These are phyloP conservation scores for Malus domestica DNA, from an alignment of 306 rosid species.

Conservation along the genomic window DNA sequence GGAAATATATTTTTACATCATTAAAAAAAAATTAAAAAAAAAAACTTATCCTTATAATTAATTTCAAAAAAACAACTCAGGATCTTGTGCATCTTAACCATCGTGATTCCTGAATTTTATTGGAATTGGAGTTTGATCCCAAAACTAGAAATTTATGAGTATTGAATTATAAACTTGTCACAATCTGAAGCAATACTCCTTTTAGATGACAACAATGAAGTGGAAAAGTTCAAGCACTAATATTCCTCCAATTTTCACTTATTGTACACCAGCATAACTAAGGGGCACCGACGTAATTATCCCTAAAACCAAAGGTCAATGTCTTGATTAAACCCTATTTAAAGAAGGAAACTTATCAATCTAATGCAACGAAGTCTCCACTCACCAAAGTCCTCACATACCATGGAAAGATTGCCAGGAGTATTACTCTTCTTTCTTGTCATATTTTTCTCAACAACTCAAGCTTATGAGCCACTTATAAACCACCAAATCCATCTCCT, in stretches of 20 bases:
- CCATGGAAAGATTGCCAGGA: neutral
- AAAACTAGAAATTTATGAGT: too few species aligned
- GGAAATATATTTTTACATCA: too few species aligned
- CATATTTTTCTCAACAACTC: slow-evolving; percentile 3
- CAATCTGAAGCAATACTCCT: too few species aligned
- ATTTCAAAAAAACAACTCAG: too few species aligned
- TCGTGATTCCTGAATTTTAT: too few species aligned
- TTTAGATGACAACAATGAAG: too few species aligned
- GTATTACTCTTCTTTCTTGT: slow-evolving; percentile 7
- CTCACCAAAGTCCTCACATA: neutral
- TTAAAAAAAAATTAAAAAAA: too few species aligned
- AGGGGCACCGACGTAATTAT: neutral
- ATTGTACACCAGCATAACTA: neutral
- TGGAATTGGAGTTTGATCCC: too few species aligned
- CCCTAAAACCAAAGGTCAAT: neutral
- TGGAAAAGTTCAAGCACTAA: too few species aligned
- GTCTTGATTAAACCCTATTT: neutral
- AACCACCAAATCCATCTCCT: slow-evolving; percentile 33
- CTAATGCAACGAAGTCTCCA: neutral
- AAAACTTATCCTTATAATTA: too few species aligned
- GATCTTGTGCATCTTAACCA: too few species aligned
- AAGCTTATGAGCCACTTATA: slow-evolving; percentile 3
- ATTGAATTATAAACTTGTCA: too few species aligned
- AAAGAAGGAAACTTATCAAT: neutral
- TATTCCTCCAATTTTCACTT: neutral